Conservation (phyloP, 441 rosid species). For the Pelargonium australe region DNA sequence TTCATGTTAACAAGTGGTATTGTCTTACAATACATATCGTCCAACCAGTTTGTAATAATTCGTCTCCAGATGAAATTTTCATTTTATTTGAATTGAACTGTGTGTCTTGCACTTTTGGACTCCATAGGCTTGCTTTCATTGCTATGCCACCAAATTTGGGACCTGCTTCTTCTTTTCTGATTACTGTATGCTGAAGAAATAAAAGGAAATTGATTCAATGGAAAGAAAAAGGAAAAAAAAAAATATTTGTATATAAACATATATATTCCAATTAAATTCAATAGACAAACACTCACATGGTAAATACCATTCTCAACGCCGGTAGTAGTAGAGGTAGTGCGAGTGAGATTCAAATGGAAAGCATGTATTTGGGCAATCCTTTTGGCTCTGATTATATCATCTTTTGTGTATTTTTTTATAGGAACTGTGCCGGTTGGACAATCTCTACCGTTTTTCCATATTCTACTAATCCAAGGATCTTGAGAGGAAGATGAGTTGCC, state of each 20-base stretch:
- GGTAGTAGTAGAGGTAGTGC: neutral
- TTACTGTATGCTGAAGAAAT: neutral
- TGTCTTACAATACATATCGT: neutral
- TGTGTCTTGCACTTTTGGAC: neutral
- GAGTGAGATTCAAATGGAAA: neutral
- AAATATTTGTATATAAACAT: neutral
- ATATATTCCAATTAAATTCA: neutral
- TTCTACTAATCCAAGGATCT: neutral
- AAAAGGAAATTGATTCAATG: too few relatives aligned
- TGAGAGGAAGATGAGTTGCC: neutral
- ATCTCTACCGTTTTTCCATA: neutral
- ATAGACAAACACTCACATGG: neutral
- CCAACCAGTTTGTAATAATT: neutral
- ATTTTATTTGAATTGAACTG: neutral
- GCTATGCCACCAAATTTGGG: neutral
- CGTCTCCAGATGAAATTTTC: neutral
- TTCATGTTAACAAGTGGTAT: too few relatives aligned
- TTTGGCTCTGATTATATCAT: neutral
- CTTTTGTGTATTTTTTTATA: neutral
- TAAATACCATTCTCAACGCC: neutral
- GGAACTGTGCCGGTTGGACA: neutral
- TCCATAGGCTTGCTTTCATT: neutral
- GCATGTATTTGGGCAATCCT: neutral
- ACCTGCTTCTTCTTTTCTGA: neutral
- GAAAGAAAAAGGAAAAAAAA: neutral